Evolutionary conservation across 2,329 filamentous ascomycete genomes (phyloP).

Genomic region (Scedosporium boydii): DNA sequence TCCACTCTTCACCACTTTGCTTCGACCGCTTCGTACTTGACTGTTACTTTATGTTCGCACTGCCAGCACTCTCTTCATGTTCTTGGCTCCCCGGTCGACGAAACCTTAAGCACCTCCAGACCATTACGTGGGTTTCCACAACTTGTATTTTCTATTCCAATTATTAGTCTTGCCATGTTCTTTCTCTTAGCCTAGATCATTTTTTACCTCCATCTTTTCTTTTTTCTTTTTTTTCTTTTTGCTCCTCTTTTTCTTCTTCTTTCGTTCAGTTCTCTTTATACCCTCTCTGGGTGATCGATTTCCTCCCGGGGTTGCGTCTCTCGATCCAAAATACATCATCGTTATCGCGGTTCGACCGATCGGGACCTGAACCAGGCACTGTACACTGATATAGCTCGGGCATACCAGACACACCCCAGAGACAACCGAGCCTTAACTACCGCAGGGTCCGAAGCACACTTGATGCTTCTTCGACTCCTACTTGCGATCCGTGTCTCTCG

Average conservation of each 20-base stretch:
- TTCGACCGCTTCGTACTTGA: too few relatives aligned
- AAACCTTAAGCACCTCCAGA: constrained; percentile 1
- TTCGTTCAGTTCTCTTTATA: neutral
- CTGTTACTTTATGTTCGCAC: too few relatives aligned
- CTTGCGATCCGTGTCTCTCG: neutral
- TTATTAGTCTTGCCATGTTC: neutral
- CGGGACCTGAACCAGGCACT: too few relatives aligned
- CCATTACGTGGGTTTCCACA: neutral
- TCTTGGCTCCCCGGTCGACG: neutral
- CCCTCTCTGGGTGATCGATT: neutral
- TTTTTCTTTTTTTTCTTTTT: neutral
- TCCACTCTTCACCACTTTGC: neutral
- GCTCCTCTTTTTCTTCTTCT: neutral
- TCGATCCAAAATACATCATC: neutral
- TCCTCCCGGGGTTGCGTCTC: neutral
- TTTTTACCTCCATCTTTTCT: constrained; percentile 2
- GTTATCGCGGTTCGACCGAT: too few relatives aligned
- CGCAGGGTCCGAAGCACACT: neutral
- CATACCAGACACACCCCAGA: neutral
- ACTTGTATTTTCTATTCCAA: neutral
- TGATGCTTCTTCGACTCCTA: neutral
- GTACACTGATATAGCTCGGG: too few relatives aligned
- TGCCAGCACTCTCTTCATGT: too few relatives aligned
- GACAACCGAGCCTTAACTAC: neutral
- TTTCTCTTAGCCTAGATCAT: constrained; percentile 1